Conservation (phyloP, 768 basidiomycete genomes). For the Rhizopogon vesiculosus region DNA sequence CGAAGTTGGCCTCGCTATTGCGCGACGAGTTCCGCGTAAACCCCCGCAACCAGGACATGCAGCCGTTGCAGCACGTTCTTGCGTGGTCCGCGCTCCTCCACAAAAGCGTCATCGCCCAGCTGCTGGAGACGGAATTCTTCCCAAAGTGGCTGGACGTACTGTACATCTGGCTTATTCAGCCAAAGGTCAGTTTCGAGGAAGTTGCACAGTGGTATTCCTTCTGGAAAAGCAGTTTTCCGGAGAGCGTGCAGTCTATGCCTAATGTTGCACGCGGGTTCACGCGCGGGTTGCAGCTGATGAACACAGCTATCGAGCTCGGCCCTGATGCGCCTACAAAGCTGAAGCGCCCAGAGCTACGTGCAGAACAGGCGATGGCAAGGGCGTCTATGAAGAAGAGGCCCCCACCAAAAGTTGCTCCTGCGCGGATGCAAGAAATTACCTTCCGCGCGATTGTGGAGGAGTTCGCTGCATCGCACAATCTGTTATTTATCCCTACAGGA, state of each 20-base stretch:
- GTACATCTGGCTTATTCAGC: conserved; percentile 90
- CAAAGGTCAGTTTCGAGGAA: conserved; percentile 83
- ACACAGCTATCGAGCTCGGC: conserved; percentile 86
- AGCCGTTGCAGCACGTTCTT: conserved; percentile 70
- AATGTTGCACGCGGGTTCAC: conserved; percentile 80
- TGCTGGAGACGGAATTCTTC: conserved; percentile 92
- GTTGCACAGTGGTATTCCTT: conserved; percentile 90
- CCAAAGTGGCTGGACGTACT: conserved; percentile 94
- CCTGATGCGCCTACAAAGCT: conserved; percentile 66
- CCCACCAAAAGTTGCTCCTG: conserved; percentile 34
- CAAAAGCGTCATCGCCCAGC: conserved; percentile 70
- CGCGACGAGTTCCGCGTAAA: conserved; percentile 88
- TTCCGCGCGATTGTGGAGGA: conserved; percentile 95
- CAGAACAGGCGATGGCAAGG: conserved; percentile 33
- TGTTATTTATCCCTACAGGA: conserved; percentile 87
- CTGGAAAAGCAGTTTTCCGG: conserved; percentile 82
- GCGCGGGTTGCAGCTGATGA: conserved; percentile 88
- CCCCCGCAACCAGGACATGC: conserved; percentile 86
- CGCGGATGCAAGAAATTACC: conserved; percentile 76
- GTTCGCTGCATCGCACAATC: conserved; percentile 75
- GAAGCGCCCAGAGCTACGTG: conserved; percentile 60
- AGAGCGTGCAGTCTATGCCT: conserved; percentile 56
- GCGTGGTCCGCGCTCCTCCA: conserved; percentile 75
- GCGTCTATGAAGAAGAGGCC: conserved; percentile 19
- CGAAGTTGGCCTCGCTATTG: conserved; percentile 79